phyloP scores from a whole-genome alignment of 768 basidiomycete genomes.

The Roridomyces roridus region DNA sequence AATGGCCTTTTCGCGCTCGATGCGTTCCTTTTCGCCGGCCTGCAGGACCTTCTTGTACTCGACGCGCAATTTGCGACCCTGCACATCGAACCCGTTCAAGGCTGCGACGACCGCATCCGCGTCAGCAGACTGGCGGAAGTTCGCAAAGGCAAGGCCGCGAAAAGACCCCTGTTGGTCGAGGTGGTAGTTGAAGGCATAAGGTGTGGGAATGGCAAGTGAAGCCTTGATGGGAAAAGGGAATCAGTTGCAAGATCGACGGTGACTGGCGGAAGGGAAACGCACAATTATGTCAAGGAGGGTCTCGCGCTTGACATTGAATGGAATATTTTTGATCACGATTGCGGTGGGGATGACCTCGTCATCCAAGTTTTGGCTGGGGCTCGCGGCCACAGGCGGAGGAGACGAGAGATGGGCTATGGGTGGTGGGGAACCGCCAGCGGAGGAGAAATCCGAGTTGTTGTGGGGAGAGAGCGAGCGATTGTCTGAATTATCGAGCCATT shows the following conservation, averaged over 20 bases:
- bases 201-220: slow-evolving; percentile 92
- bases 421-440: slow-evolving; percentile 78
- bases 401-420: slow-evolving; percentile 53
- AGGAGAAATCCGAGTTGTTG: slow-evolving; percentile 89
- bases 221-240: slow-evolving; percentile 52
- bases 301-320: slow-evolving; percentile 97
- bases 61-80: slow-evolving; percentile 95
- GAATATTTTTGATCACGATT: slow-evolving; percentile 99
- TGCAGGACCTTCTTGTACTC: slow-evolving; percentile 99
- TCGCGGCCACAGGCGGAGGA: slow-evolving; percentile 51
- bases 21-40: slow-evolving; percentile 98
- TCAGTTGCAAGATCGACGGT: slow-evolving; percentile 18
- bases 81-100: slow-evolving; percentile 94
- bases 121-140: slow-evolving; percentile 90
- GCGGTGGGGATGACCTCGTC: slow-evolving; percentile 98
- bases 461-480: slow-evolving; percentile 84
- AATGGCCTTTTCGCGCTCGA: slow-evolving; percentile 98
- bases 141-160: slow-evolving; percentile 97
- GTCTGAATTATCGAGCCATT: slow-evolving; percentile 90
- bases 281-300: slow-evolving; percentile 97
- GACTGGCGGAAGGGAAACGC: slow-evolving; percentile 40
- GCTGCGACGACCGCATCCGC: slow-evolving; percentile 96
- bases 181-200: slow-evolving; percentile 99
- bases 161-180: slow-evolving; percentile 96
- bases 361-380: slow-evolving; percentile 61